These are phyloP conservation scores for Hymenoscyphus fraxineus DNA, from an alignment of 2,329 filamentous ascomycete genomes.

Conservation along the genomic window DNA sequence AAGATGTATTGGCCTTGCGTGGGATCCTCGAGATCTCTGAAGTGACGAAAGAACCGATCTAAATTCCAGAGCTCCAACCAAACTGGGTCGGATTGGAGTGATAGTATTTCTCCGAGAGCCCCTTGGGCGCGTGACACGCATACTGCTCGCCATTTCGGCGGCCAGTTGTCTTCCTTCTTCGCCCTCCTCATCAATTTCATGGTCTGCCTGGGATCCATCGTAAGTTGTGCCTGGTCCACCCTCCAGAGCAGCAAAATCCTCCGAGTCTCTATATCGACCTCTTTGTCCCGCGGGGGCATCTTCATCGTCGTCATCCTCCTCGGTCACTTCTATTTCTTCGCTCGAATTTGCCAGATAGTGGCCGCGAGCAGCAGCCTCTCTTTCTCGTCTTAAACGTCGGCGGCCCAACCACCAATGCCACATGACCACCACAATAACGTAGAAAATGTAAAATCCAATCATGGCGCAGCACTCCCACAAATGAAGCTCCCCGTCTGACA, in stretches of 20 bases:
- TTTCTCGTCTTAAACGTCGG: slow-evolving; percentile 55
- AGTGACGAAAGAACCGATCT: slow-evolving; percentile 84
- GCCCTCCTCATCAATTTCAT: slow-evolving; percentile 46
- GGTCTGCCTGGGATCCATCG: slow-evolving; percentile 35
- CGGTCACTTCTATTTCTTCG: slow-evolving; percentile 53
- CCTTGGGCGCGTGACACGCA: slow-evolving; percentile 75
- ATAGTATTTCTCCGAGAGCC: slow-evolving; percentile 67
- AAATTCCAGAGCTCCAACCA: slow-evolving; percentile 92
- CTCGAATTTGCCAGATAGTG: slow-evolving; percentile 63
- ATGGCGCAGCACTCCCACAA: slow-evolving; percentile 88
- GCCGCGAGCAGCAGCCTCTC: slow-evolving; percentile 68
- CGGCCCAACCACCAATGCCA: slow-evolving; percentile 86
- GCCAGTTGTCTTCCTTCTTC: slow-evolving; percentile 63
- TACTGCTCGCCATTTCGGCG: slow-evolving; percentile 86
- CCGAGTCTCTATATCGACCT: slow-evolving; percentile 23
- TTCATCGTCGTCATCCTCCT: slow-evolving; percentile 62
- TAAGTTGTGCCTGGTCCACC: slow-evolving; percentile 38
- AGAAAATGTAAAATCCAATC: slow-evolving; percentile 88
- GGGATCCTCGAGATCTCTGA: slow-evolving; percentile 74
- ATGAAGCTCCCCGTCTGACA: slow-evolving; percentile 78
- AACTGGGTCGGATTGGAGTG: slow-evolving; percentile 84
- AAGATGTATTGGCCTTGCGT: slow-evolving; percentile 63
- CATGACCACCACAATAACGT: slow-evolving; percentile 79
- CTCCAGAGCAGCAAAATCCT: slow-evolving; percentile 34
- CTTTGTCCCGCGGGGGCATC: slow-evolving; percentile 40